A percentile compares a stretch with the other conserved stretches of the same genome.
These are phyloP conservation scores for Fusarium sp. DNA, from an alignment of 2,329 filamentous ascomycete genomes.

Conservation along the genomic window DNA sequence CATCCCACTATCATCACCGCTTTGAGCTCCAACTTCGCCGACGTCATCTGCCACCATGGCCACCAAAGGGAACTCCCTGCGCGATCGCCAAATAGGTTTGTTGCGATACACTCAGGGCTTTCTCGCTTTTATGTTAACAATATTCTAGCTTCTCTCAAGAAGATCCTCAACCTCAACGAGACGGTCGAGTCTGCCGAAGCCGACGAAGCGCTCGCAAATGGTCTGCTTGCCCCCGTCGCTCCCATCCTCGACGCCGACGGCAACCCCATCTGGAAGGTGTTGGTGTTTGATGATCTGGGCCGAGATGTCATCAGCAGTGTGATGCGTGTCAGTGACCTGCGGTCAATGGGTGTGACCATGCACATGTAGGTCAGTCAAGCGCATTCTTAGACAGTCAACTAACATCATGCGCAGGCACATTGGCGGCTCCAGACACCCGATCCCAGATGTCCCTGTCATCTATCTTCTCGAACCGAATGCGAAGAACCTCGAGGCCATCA, in stretches of 20 bases:
- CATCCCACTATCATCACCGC: constrained; percentile 40
- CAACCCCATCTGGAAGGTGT: constrained; percentile 96
- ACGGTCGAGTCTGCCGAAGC: constrained; percentile 68
- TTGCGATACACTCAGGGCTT: neutral
- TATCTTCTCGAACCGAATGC: constrained; percentile 93
- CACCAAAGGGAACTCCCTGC: constrained; percentile 59
- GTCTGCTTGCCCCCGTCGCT: constrained; percentile 75
- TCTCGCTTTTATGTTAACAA: constrained; percentile 6
- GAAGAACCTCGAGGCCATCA: constrained; percentile 84
- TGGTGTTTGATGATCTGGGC: constrained; percentile 93
- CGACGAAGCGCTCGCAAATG: constrained; percentile 73
- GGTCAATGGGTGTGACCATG: constrained; percentile 95
- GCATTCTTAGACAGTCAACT: constrained; percentile 23
- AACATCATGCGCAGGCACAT: constrained; percentile 72
- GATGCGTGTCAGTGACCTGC: constrained; percentile 90
- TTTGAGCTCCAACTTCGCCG: constrained; percentile 22
- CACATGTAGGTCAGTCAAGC: constrained; percentile 74
- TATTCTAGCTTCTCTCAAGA: constrained; percentile 84
- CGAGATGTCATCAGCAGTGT: constrained; percentile 98
- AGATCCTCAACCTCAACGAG: constrained; percentile 95
- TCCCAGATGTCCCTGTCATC: constrained; percentile 95
- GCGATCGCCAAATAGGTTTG: constrained; percentile 64
- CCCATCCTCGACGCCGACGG: constrained; percentile 88
- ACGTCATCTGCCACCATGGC: constrained; percentile 55
- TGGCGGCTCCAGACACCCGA: constrained; percentile 83